These are phyloP conservation scores for Pseudogymnoascus destructans DNA, from an alignment of 2,329 filamentous ascomycete genomes.

Conservation along the genomic window DNA sequence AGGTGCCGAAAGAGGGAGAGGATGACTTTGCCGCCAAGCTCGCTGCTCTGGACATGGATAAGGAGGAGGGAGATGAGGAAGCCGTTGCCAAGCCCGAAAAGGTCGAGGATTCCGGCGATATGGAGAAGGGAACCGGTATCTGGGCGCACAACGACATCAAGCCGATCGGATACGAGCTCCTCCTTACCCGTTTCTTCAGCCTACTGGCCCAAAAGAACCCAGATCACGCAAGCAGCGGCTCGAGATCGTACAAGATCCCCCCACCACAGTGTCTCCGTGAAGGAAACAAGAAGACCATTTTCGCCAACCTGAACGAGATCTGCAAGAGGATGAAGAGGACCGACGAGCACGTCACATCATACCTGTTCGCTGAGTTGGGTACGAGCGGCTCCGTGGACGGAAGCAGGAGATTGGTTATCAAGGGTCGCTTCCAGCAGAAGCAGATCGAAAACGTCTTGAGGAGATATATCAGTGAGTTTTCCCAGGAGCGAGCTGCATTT, in stretches of 20 bases:
- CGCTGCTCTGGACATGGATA: constrained; percentile 21
- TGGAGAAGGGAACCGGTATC: constrained; percentile 11
- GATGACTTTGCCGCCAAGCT: constrained; percentile 25
- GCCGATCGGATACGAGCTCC: constrained; percentile 67
- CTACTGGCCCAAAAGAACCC: constrained; percentile 93
- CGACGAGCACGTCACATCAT: constrained; percentile 93
- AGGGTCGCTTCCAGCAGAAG: constrained; percentile 99
- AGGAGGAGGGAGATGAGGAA: constrained; percentile 29
- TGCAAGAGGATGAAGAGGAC: constrained; percentile 99
- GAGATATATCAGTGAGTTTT: constrained; percentile 74
- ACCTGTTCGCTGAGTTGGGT: constrained; percentile 95
- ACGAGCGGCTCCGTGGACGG: constrained; percentile 93
- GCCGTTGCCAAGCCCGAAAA: constrained; percentile 35
- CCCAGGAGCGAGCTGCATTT: background rate
- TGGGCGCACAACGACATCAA: constrained; percentile 18
- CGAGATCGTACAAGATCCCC: constrained; percentile 97
- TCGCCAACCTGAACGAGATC: constrained; percentile 97
- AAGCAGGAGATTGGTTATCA: constrained; percentile 86
- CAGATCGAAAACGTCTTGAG: constrained; percentile 95
- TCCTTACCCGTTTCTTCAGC: constrained; percentile 87
- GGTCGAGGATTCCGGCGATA: constrained; percentile 13
- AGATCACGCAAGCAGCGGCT: constrained; percentile 77
- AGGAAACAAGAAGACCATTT: constrained; percentile 99
- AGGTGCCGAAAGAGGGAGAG: constrained; percentile 8
- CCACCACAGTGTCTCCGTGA: constrained; percentile 97